Evolutionary conservation across 2,329 filamentous ascomycete species (phyloP).

Genomic region (Botrytis deweyae): DNA sequence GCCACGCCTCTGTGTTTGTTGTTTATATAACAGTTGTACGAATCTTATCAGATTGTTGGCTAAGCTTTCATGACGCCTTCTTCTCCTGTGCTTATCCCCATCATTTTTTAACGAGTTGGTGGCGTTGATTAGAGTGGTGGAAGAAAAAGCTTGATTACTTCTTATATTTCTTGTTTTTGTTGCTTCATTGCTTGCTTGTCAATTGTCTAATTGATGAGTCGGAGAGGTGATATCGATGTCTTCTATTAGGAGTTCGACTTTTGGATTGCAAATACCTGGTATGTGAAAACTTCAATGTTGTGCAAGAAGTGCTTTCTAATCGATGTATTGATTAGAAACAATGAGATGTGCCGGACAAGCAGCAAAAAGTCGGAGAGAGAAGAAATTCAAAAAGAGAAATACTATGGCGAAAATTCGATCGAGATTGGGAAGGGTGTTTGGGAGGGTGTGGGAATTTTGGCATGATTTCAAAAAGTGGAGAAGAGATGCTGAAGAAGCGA

Average conservation of each 20-base stretch:
- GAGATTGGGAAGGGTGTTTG: not conserved
- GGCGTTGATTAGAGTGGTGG: not conserved
- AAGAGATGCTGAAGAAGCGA: not conserved
- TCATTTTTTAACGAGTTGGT: not conserved
- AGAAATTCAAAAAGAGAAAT: not conserved
- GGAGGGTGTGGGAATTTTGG: not conserved
- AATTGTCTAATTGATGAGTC: not conserved
- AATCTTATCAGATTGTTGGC: not conserved
- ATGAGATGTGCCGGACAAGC: not conserved
- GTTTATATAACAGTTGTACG: not conserved
- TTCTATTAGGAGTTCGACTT: not conserved
- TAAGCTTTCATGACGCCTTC: not conserved
- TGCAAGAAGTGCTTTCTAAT: not conserved
- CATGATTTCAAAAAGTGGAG: not conserved
- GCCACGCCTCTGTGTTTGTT: not conserved
- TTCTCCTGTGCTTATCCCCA: not conserved
- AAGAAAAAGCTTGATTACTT: not conserved
- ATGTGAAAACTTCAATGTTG: not conserved
- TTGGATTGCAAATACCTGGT: not conserved
- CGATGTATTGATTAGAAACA: fast-evolving
- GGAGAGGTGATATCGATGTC: not conserved
- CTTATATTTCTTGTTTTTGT: not conserved
- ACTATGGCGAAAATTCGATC: not conserved
- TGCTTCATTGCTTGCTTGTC: not conserved
- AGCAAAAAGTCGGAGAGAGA: not conserved